Base-by-base conservation (phyloP, 805 yeast species). In the Lachancea sp. region DNA sequence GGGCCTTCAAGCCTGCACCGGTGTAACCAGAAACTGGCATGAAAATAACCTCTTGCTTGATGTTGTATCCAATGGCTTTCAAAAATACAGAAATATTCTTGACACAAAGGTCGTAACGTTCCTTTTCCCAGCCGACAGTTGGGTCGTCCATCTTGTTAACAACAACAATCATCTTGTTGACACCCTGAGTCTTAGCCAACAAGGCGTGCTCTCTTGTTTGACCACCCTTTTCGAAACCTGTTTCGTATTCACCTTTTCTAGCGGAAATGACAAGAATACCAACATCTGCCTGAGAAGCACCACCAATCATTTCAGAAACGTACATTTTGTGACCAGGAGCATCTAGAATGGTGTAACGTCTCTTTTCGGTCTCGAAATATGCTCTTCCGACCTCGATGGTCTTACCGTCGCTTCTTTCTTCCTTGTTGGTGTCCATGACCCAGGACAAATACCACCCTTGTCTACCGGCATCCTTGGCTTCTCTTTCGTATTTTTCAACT, bases 241-340 rank as follows among this genome's bases (percentile, higher is more conserved):
- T 93, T 73, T 93, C 99, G 70, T 93, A 93, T 69, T 93, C 99
- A 72, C 99, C 99, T 70, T 90, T 89, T 77, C 99, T 85, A 38
- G 98, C 98, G 52, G 96, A 86, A 57, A 93, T 93, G 41, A 93
- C 99, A 60, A 93, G 77, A 54, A 93, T 80, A 71, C 99, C 99
- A 47, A 91, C 93, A 72, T 93, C 99, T 30, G 99, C 99, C 73
- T 93, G 99, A 38, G 98, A 90, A 16, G 99, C 99, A 69, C 99
- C 99, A 60, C 98, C 98, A 74, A 93, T 93, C 99, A 93, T 93
- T 68, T 89, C 95, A 45, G 97, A 88, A 52, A 93, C 97, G 65
- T 93, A 93, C 88, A 93, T 85, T 73, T 93, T 93, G 75, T 93
- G 99, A 42, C 99, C 99, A 54, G 99, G 99, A 8, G 99, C 99